These are phyloP conservation scores for Neonectria ditissima DNA, from an alignment of 2,329 filamentous ascomycete species.

Conservation along the genomic window DNA sequence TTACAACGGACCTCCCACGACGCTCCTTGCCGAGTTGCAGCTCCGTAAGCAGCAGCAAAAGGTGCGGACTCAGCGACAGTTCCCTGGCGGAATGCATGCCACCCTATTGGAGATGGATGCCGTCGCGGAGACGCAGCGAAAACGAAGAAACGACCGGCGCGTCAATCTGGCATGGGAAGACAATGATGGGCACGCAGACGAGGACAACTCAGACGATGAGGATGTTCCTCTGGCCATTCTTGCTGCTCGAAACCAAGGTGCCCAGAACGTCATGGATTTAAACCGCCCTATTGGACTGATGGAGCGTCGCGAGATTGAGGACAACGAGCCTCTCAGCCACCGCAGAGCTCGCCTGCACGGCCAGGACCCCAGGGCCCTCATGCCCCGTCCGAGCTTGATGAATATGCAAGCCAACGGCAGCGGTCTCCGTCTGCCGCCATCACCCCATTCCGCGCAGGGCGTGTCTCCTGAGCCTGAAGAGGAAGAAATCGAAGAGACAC, in stretches of 20 bases:
- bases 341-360: conserved; percentile 82
- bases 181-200: conserved; percentile 59
- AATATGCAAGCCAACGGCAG: conserved; percentile 51
- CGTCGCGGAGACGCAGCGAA: conserved; percentile 85
- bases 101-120: conserved; percentile 92
- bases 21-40: conserved; percentile 91
- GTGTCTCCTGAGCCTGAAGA: conserved; percentile 60
- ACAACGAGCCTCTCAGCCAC: conserved; percentile 87
- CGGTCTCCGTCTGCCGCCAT: conserved; percentile 31
- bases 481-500: conserved; percentile 72
- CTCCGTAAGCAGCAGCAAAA: conserved; percentile 91
- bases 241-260: conserved; percentile 68
- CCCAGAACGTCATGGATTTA: conserved; percentile 64
- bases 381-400: conserved; percentile 58
- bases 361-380: conserved; percentile 60
- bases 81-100: conserved; percentile 85
- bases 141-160: conserved; percentile 77
- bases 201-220: conserved; percentile 73
- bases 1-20: conserved; percentile 83
- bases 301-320: conserved; percentile 86
- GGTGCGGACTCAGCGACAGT: conserved; percentile 74
- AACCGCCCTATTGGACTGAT: conserved; percentile 79
- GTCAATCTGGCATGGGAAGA: conserved; percentile 94
- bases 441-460: conserved; percentile 42
- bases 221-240: conserved; percentile 91